Evolutionary conservation across 2,329 filamentous ascomycete species (phyloP).

Genomic region (Cladosporium sp.): DNA sequence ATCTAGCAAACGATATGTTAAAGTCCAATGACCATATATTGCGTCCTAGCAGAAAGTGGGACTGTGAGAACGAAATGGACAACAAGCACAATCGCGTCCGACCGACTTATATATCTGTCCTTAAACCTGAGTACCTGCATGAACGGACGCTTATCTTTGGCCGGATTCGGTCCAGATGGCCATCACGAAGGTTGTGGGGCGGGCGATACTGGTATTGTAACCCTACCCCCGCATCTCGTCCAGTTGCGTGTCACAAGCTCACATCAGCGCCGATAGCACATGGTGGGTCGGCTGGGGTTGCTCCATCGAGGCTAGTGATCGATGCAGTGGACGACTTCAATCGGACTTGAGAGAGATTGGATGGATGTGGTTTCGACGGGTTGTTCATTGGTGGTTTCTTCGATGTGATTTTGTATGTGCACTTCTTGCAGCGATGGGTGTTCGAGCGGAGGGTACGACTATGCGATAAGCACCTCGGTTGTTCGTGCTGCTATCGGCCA

Average conservation of each 20-base stretch:
- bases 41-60: background rate
- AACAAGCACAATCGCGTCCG: background rate
- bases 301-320: background rate
- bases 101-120: background rate
- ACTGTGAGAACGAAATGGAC: background rate
- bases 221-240: constrained; percentile 1
- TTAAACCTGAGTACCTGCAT: background rate
- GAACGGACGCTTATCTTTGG: background rate
- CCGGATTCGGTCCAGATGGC: background rate
- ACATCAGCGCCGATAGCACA: background rate
- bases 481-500: background rate
- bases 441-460: background rate
- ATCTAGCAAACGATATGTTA: background rate
- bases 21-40: background rate
- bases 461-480: background rate
- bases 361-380: background rate
- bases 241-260: background rate
- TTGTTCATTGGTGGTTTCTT: background rate
- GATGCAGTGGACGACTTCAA: background rate
- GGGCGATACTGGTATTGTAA: constrained; percentile 5
- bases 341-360: background rate
- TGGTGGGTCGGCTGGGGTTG: background rate
- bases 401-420: background rate
- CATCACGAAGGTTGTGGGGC: background rate
- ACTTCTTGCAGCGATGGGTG: background rate